Percentiles rank a stretch among this genome's conserved stretches.
Conservation (phyloP, 2,329 filamentous ascomycete genomes). For the Colletotrichum somersetense region DNA sequence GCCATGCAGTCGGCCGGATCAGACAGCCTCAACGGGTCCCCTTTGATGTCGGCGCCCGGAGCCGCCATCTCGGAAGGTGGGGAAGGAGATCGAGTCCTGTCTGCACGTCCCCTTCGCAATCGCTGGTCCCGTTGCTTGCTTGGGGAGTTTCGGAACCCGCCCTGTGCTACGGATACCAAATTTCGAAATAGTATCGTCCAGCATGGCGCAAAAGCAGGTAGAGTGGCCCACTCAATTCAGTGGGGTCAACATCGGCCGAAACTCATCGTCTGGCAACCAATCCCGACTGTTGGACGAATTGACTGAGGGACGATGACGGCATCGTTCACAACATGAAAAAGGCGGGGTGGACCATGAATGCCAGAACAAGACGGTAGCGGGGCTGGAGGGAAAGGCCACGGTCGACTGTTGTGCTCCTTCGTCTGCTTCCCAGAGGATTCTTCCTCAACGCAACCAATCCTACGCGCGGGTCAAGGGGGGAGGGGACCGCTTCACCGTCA, state of each 20-base stretch:
- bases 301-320: constrained; percentile 33
- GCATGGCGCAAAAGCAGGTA: constrained; percentile 11
- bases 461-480: constrained; percentile 10
- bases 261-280: constrained; percentile 25
- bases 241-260: constrained; percentile 26
- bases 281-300: constrained; percentile 11
- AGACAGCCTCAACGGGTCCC: constrained; percentile 14
- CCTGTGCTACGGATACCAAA: constrained; percentile 13
- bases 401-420: not conserved
- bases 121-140: not conserved
- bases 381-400: not conserved
- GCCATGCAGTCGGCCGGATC: constrained; percentile 14
- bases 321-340: constrained; percentile 20
- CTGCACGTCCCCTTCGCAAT: constrained; percentile 19
- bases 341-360: constrained; percentile 30
- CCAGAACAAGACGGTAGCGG: constrained; percentile 8
- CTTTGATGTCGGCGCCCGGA: constrained; percentile 33
- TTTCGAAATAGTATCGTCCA: not conserved
- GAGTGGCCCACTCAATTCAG: constrained; percentile 20
- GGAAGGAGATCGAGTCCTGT: constrained; percentile 37
- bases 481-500: constrained; percentile 15
- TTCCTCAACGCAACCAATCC: constrained; percentile 20
- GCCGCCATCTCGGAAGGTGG: constrained; percentile 37
- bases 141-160: not conserved
- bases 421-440: constrained; percentile 10